A percentile compares a stretch with the other conserved stretches of the same genome.
Evolutionary conservation across 2,329 filamentous ascomycete species (phyloP).

Genomic region (Aspergillus sp.): DNA sequence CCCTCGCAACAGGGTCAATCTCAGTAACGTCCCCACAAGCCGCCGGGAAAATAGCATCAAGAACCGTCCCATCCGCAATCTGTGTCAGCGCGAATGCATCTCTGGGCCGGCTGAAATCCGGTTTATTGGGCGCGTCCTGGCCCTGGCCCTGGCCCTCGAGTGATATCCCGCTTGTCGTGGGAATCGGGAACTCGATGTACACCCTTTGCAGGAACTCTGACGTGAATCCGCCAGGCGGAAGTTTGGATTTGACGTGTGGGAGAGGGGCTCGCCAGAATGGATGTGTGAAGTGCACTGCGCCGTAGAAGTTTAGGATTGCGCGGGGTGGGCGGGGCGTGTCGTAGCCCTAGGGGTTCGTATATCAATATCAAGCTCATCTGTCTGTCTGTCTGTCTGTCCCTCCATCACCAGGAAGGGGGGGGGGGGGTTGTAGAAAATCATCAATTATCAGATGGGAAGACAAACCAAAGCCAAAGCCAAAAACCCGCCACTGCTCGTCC

Average conservation of each 20-base stretch:
- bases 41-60: constrained; percentile 33
- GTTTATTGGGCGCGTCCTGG: constrained; percentile 22
- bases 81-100: constrained; percentile 45
- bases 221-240: constrained; percentile 23
- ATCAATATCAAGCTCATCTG: neutral
- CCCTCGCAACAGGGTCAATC: constrained; percentile 37
- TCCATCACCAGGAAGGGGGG: neutral
- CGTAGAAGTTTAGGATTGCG: constrained; percentile 46
- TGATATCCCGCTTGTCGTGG: constrained; percentile 41
- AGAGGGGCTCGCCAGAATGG: constrained; percentile 39
- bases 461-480: constrained; percentile 47
- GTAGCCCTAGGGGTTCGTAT: constrained; percentile 33
- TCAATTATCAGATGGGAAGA: neutral
- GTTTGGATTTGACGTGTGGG: constrained; percentile 28
- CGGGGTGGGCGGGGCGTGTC: constrained; percentile 34
- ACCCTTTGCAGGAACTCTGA: constrained; percentile 35
- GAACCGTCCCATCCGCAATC: constrained; percentile 42
- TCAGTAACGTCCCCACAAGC: constrained; percentile 18
- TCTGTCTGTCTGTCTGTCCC: too few species aligned
- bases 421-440: neutral
- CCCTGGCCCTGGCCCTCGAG: constrained; percentile 39
- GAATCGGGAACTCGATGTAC: constrained; percentile 38
- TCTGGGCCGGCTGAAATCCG: constrained; percentile 38
- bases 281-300: constrained; percentile 41
- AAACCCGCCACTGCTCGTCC: constrained; percentile 47